Evolutionary conservation across 1,284 basidiomycete species (phyloP).

Genomic region (Vanrija sp.): DNA sequence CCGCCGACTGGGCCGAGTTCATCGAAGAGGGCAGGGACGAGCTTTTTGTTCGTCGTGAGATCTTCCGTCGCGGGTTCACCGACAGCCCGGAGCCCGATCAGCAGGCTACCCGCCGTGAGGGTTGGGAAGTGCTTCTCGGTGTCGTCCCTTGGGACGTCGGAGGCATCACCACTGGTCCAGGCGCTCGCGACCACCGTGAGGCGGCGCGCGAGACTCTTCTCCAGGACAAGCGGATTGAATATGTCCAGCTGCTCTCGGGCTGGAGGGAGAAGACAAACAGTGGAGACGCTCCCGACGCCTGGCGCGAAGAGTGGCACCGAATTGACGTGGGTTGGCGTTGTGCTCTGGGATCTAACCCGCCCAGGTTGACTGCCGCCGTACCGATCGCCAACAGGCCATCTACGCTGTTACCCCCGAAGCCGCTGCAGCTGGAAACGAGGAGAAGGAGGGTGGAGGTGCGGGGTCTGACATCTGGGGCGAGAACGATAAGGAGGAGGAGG

Average conservation of each 20-base stretch:
- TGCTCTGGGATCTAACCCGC: not conserved
- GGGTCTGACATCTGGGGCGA: constrained; percentile 26
- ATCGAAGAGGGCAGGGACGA: constrained; percentile 41
- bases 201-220: constrained; percentile 51
- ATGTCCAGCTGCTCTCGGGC: constrained; percentile 64
- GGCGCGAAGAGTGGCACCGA: constrained; percentile 50
- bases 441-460: constrained; percentile 39
- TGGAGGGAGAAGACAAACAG: constrained; percentile 57
- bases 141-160: constrained; percentile 74
- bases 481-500: constrained; percentile 59
- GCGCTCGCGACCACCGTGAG: constrained; percentile 41
- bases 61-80: constrained; percentile 58
- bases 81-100: constrained; percentile 64
- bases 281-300: constrained; percentile 40
- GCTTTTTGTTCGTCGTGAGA: constrained; percentile 38
- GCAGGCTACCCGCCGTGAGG: constrained; percentile 64
- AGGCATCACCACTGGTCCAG: constrained; percentile 25
- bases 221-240: constrained; percentile 63
- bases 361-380: constrained; percentile 93
- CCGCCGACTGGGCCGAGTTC: constrained; percentile 38
- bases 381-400: constrained; percentile 85
- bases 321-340: constrained; percentile 44
- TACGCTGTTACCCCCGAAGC: constrained; percentile 59
- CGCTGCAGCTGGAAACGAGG: constrained; percentile 27
- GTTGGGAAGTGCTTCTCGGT: constrained; percentile 89